Percentiles rank a stretch among this genome's conserved stretches.
These are phyloP conservation scores for Aspergillus aculeatus DNA, from an alignment of 2,329 filamentous ascomycete species.

Conservation along the genomic window DNA sequence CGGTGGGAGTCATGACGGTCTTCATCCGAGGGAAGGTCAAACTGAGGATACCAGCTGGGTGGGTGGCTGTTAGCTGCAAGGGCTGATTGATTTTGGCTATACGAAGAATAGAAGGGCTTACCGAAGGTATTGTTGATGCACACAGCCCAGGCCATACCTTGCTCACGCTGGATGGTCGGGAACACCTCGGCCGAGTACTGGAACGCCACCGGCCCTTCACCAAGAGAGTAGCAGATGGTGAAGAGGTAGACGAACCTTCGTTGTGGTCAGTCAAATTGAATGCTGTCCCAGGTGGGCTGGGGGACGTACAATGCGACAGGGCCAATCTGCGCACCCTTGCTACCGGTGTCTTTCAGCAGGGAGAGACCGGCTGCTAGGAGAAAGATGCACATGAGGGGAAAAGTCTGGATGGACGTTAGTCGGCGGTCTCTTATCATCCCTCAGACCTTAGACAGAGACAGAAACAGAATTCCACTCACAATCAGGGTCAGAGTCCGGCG, in stretches of 20 bases:
- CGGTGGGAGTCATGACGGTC: slow-evolving; percentile 48
- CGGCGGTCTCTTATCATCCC: neutral
- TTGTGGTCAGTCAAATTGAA: slow-evolving; percentile 35
- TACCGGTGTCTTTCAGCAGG: slow-evolving; percentile 45
- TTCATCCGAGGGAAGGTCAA: slow-evolving; percentile 49
- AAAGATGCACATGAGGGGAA: slow-evolving; percentile 64
- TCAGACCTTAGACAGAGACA: too few relatives aligned
- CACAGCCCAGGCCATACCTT: slow-evolving; percentile 29
- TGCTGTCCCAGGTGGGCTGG: slow-evolving; percentile 13
- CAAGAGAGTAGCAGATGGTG: slow-evolving; percentile 60
- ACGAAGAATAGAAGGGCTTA: slow-evolving; percentile 12
- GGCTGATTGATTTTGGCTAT: slow-evolving; percentile 8
- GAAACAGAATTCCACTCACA: slow-evolving; percentile 10
- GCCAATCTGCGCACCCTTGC: slow-evolving; percentile 35
- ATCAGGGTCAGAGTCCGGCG: slow-evolving; percentile 51
- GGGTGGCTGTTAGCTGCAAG: neutral
- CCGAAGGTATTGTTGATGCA: slow-evolving; percentile 32
- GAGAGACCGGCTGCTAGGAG: slow-evolving; percentile 59
- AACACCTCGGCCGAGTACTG: slow-evolving; percentile 56
- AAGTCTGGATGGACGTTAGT: slow-evolving; percentile 49
- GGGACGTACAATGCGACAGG: slow-evolving; percentile 22
- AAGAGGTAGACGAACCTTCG: slow-evolving; percentile 62
- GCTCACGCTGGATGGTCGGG: slow-evolving; percentile 51
- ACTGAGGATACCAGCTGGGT: slow-evolving; percentile 43
- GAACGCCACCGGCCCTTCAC: slow-evolving; percentile 56